Conservation (phyloP, 208 protist genomes). For the Trichomonas tenax region DNA sequence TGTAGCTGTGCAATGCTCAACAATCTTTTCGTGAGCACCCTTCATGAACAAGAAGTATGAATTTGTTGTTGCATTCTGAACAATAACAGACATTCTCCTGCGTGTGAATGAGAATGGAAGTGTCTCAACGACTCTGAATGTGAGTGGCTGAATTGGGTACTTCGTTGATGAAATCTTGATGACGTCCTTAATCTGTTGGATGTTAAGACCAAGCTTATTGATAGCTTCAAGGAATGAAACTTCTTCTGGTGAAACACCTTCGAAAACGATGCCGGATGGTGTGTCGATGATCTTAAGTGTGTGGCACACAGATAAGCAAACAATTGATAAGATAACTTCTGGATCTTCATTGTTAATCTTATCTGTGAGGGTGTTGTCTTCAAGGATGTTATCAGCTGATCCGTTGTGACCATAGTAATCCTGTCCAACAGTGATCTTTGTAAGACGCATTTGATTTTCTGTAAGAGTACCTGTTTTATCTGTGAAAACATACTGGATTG, state of each 20-base stretch:
- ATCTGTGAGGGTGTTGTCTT: background rate
- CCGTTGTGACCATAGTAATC: background rate
- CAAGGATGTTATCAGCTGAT: background rate
- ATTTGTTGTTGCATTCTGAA: background rate
- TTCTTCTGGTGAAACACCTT: background rate
- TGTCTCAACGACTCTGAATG: background rate
- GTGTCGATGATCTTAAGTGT: background rate
- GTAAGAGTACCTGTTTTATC: conserved; percentile 97
- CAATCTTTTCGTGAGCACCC: background rate
- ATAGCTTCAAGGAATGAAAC: background rate
- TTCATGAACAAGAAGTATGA: background rate
- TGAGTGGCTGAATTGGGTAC: background rate
- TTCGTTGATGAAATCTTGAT: too few relatives aligned
- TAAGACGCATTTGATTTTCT: conserved; percentile 31
- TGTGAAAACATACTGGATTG: conserved; percentile 81
- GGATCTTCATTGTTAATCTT: background rate
- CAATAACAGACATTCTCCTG: conserved; percentile 25
- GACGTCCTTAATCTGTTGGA: background rate
- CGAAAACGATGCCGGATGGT: too few relatives aligned
- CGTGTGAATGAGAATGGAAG: background rate
- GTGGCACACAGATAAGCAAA: background rate
- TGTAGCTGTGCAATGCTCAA: background rate
- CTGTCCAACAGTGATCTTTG: background rate
- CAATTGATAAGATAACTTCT: too few relatives aligned
- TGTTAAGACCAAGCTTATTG: background rate